phyloP scores from a whole-genome alignment of 2,329 filamentous ascomycete species.

The Colletotrichum chrysophilum region DNA sequence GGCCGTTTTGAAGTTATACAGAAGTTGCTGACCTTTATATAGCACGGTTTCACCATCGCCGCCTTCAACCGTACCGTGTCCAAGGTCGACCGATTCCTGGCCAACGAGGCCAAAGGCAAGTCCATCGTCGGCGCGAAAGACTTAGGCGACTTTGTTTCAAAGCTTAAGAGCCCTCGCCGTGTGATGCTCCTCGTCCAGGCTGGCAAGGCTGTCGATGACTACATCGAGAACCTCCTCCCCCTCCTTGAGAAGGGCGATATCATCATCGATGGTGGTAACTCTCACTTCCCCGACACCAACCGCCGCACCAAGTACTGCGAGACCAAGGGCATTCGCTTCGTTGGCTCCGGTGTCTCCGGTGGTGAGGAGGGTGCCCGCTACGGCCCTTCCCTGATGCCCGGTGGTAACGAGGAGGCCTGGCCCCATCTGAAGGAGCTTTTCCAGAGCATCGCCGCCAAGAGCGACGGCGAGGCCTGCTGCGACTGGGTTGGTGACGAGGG shows the following conservation, averaged over 20 bases:
- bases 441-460: constrained; percentile 97
- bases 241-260: constrained; percentile 88
- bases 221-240: constrained; percentile 93
- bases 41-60: constrained; percentile 90
- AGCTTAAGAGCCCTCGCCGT: constrained; percentile 92
- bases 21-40: not conserved
- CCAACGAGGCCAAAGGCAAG: constrained; percentile 94
- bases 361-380: constrained; percentile 99
- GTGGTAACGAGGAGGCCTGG: constrained; percentile 98
- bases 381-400: constrained; percentile 97
- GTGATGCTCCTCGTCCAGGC: constrained; percentile 99
- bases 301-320: constrained; percentile 90
- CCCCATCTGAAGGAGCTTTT: constrained; percentile 98
- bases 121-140: constrained; percentile 78
- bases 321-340: constrained; percentile 89
- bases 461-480: constrained; percentile 95
- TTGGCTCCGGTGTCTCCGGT: constrained; percentile 96
- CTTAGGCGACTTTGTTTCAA: no score
- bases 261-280: constrained; percentile 99
- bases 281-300: constrained; percentile 99
- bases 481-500: constrained; percentile 99
- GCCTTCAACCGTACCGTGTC: constrained; percentile 98
- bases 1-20: not conserved
- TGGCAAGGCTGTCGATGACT: constrained; percentile 96
- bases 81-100: constrained; percentile 96